Percentiles rank a stretch among this genome's conserved stretches.
phyloP scores from a whole-genome alignment of 306 rosid genomes.

The Neltuma alba region DNA sequence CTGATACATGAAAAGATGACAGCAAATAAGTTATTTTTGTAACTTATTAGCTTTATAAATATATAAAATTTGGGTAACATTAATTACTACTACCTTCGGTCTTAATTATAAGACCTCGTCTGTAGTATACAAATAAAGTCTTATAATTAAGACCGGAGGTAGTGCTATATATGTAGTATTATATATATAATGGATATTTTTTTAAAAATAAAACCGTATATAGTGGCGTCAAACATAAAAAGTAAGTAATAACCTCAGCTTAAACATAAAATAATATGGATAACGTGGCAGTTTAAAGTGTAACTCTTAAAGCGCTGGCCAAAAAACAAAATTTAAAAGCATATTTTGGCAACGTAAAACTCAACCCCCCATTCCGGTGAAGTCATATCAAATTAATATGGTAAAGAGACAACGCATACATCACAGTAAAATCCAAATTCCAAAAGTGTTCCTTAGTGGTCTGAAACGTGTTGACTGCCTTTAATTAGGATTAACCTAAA shows the following conservation, averaged over 20 bases:
- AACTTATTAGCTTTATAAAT: background rate
- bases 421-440: conserved; percentile 34
- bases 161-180: too few species aligned
- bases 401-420: conserved; percentile 27
- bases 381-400: conserved; percentile 11
- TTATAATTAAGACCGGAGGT: too few species aligned
- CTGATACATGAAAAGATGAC: too few species aligned
- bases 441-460: conserved; percentile 42
- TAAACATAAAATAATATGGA: background rate
- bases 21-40: too few species aligned
- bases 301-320: background rate
- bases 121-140: too few species aligned
- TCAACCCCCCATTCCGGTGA: background rate
- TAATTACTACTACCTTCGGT: too few species aligned
- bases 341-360: background rate
- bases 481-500: background rate
- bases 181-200: too few species aligned
- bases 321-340: too few species aligned
- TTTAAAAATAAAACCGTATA: too few species aligned
- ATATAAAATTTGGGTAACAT: too few species aligned
- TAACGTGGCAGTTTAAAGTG: background rate
- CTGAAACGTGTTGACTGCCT: conserved; percentile 46
- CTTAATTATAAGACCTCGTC: too few species aligned
- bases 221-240: too few species aligned
- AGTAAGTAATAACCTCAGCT: background rate